Conservation (phyloP, 2,329 filamentous ascomycete genomes). For the Beauveria australis region DNA sequence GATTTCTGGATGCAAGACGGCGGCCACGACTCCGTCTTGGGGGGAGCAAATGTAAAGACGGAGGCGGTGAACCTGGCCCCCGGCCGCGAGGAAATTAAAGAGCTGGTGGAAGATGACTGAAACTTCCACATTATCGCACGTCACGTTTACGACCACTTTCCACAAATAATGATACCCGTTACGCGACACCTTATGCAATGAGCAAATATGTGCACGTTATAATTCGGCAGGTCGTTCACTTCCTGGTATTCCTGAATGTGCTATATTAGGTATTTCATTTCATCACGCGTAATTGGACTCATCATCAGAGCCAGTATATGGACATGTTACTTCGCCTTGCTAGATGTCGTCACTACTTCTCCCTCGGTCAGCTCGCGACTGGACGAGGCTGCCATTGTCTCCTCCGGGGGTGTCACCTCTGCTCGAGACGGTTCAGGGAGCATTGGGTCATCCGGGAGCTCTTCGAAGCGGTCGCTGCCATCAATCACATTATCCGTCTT, state of each 20-base stretch:
- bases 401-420: conserved; percentile 7
- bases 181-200: neutral
- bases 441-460: conserved; percentile 40
- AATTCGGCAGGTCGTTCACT: neutral
- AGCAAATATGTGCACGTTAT: neutral
- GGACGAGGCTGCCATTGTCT: neutral
- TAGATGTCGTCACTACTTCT: neutral
- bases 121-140: neutral
- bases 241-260: neutral
- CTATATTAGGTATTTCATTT: neutral
- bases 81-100: conserved; percentile 52
- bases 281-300: conserved; percentile 2
- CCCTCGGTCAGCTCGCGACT: neutral
- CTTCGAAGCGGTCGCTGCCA: conserved; percentile 36
- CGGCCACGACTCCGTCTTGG: conserved; percentile 39
- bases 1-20: conserved; percentile 77
- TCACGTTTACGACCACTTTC: neutral
- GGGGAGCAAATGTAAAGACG: conserved; percentile 36
- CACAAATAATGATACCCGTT: conserved; percentile 6
- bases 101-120: conserved; percentile 56
- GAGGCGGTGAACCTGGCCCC: conserved; percentile 34
- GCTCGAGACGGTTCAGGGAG: conserved; percentile 26
- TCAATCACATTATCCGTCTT: conserved; percentile 28
- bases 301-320: neutral
- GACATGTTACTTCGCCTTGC: neutral